Conservation (phyloP, 768 basidiomycete genomes). For the Lactarius hengduanensis region DNA sequence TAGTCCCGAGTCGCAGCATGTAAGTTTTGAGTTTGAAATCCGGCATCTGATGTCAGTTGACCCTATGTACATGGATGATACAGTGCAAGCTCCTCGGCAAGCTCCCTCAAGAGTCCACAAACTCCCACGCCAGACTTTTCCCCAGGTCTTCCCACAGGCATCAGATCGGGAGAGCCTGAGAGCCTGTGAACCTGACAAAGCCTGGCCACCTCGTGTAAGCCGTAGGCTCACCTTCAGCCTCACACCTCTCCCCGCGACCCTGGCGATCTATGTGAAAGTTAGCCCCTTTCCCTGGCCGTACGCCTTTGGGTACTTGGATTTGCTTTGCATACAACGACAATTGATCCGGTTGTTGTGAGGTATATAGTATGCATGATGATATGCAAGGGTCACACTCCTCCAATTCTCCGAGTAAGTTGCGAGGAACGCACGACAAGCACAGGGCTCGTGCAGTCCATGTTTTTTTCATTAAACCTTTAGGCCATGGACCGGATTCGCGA, state of each 20-base stretch:
- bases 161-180: background rate
- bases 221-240: background rate
- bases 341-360: background rate
- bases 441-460: background rate
- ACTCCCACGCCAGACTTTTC: background rate
- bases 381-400: background rate
- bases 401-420: background rate
- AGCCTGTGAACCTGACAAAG: background rate
- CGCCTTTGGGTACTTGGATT: background rate
- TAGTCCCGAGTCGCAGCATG: background rate
- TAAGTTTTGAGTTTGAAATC: background rate
- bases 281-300: constrained; percentile 10
- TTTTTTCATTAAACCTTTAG: background rate
- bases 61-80: background rate
- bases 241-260: background rate
- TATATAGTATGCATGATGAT: background rate
- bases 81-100: background rate
- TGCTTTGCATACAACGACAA: background rate
- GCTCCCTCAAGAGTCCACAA: background rate
- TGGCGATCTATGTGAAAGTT: background rate
- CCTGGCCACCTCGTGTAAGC: constrained; percentile 11
- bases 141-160: background rate
- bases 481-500: background rate
- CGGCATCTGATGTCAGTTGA: background rate
- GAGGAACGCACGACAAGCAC: background rate